Evolutionary conservation across 345 rosid species (phyloP), one percentile per base, ranked within the genome.

Genomic region (Jatropha curcas): DNA sequence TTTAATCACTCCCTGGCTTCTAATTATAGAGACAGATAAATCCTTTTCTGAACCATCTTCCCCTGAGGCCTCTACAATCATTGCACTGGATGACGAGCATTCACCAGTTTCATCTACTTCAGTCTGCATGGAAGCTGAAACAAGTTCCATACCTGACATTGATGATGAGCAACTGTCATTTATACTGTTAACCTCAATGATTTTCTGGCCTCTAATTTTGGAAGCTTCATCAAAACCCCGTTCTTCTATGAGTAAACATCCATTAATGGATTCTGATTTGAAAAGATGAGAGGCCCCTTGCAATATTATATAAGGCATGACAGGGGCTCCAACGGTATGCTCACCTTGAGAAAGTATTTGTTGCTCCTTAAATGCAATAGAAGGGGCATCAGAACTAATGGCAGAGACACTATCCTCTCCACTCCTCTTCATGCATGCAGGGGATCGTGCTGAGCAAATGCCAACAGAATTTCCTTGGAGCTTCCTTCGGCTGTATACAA

Each of bases 151-250:
- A 68, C 79, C 86, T 25, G 94, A 88, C 75, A 80, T 88, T 28
- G 89, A 83, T 69, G 90, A 89, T 22, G 95, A 89, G 72, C 87
- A 90, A 72, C 88, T 83, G 74, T 84, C 91, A 84, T 89, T 84
- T 75, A 79, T 72, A 81, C 92, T 81, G 59, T 85, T 87, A 71
- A 82, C 79, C 34, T 85, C 85, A 68, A 81, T 74, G 25, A 68
- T 60, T 77, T 78, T 90, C 43, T 58, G 85, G 76, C 57, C 68
- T 70, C 58, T 55, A 51, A n/a, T 68, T 67, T 73, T 77, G 34
- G 71, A 77, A 68, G 71, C 82, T 79, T 79, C 82, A 81, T 78
- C 72, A 43, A 84, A 79, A 63, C 64, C 59, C 24, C 60, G 72
- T 53, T 79, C 77, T 57, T 73, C 74, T 60, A 34, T 31, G 69